Evolutionary conservation across 2,329 filamentous ascomycete species (phyloP), one percentile per base, ranked within the genome.

Genomic region (Escovopsis weberi): DNA sequence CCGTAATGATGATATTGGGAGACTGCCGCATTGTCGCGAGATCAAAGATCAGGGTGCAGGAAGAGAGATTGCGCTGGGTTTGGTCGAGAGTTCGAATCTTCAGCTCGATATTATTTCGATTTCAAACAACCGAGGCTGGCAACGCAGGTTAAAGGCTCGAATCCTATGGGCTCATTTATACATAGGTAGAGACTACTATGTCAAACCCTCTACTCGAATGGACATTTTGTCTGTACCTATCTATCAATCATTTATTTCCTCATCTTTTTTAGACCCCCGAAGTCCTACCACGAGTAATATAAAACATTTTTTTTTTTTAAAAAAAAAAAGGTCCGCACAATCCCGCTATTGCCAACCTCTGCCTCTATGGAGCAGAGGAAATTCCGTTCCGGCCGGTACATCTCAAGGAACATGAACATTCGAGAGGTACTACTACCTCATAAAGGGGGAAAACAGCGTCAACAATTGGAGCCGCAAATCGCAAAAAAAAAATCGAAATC

Each of bases 1-100:
- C 91, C 35, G 91, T 96, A 51, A 98, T 73, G 52, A 98, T 82
- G 55, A 98, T 86, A 62, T 96, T 98, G 28, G 91, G 91, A 48
- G 65, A 64, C 28, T 59, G 65, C 51, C 77, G 67, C 58, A 67
- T 63, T 44, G 51, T 63, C 41, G 45, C 48, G 6, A 15, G n/a
- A 33, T n/a, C 23, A 7, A 19, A 37, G 10, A 26, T 32, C 34
- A 37, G 33, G 12, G 12, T 10, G 18, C 28, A 9, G 8, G 11
- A 32, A 32, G 11, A 9, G 28, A 11, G 11, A 11, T 32, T 11
- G 28, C 28, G 28, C 11, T 9, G 28, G 28, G 11, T 9, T 6
- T 9, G 28, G 28, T 32, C 8, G 28, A 23, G 23, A 6, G 23
- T 23, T 6, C 28, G 28, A 32, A 32, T 9, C 8, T 32, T 3